Percentiles rank a stretch among this genome's conserved stretches.
Evolutionary conservation across 192 early-diverging fungal genomes (phyloP).

Genomic region (Backusella parvicylindrica): DNA sequence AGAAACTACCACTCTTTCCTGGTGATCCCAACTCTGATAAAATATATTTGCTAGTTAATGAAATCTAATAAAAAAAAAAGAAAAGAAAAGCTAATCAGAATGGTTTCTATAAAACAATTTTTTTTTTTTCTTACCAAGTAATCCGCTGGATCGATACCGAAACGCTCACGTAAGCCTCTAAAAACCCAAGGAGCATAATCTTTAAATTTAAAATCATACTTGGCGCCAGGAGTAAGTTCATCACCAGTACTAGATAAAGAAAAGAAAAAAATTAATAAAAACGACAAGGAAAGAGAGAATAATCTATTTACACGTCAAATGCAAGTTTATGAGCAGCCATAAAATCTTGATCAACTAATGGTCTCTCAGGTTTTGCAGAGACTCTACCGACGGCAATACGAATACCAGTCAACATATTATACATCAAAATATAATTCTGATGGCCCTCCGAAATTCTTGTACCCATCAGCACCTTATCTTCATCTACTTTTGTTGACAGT

Average conservation of each 20-base stretch:
- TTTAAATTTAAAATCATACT: conserved; percentile 99
- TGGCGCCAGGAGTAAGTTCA: conserved; percentile 88
- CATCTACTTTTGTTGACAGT: conserved; percentile 20
- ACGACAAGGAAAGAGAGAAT: neutral
- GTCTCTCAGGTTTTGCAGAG: conserved; percentile 75
- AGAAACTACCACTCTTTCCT: conserved; percentile 95
- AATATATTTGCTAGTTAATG: conserved; percentile 96
- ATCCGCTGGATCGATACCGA: conserved; percentile 87
- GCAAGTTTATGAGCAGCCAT: conserved; percentile 87
- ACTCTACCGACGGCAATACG: conserved; percentile 85
- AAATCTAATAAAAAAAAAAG: conserved; percentile 52
- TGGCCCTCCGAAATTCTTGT: conserved; percentile 90
- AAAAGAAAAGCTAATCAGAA: no score
- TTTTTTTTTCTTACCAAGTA: conserved; percentile 65
- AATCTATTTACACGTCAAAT: conserved; percentile 80
- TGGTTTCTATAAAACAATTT: neutral
- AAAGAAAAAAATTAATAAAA: neutral
- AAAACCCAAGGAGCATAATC: conserved; percentile 99
- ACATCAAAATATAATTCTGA: conserved; percentile 93
- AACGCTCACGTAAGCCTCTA: conserved; percentile 80
- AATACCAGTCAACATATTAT: conserved; percentile 97
- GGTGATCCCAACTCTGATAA: conserved; percentile 92
- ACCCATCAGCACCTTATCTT: conserved; percentile 56
- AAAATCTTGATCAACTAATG: conserved; percentile 76
- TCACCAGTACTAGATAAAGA: conserved; percentile 66